phyloP scores from a whole-genome alignment of 495 filamentous ascomycete species.

The Penicillium daleae region DNA sequence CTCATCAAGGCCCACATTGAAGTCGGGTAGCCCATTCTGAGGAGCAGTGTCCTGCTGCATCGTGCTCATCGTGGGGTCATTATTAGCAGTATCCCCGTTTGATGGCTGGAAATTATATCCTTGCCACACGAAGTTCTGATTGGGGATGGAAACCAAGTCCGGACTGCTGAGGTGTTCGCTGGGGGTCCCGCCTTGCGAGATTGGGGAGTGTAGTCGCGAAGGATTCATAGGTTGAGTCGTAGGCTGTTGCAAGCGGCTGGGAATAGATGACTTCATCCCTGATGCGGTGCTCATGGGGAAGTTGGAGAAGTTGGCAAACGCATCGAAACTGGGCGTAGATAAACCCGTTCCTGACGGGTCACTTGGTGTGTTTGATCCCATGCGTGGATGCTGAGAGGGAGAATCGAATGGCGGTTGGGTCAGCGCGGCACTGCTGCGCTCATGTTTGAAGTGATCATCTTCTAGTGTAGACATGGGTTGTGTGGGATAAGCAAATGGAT shows the following conservation, averaged over 20 bases:
- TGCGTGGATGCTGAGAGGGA: constrained; percentile 14
- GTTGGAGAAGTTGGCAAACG: constrained; percentile 33
- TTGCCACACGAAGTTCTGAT: constrained; percentile 52
- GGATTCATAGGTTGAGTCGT: constrained; percentile 30
- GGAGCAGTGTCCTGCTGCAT: constrained; percentile 27
- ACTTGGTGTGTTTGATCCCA: constrained; percentile 26
- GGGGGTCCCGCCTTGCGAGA: constrained; percentile 39
- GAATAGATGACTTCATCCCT: constrained; percentile 33
- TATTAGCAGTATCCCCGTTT: constrained; percentile 24
- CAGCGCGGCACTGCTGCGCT: constrained; percentile 18
- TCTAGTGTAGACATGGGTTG: constrained; percentile 75
- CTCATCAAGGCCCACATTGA: constrained; percentile 40
- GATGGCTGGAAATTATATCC: constrained; percentile 44
- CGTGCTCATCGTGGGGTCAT: constrained; percentile 1
- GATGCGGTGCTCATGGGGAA: constrained; percentile 29
- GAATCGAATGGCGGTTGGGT: constrained; percentile 26
- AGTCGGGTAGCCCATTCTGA: constrained; percentile 26
- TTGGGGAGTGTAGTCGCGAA: constrained; percentile 41
- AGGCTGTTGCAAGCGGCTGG: constrained; percentile 33
- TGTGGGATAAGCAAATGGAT: constrained; percentile 89
- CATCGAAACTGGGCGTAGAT: constrained; percentile 34
- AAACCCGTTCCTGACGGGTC: constrained; percentile 24
- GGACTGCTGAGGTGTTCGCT: constrained; percentile 45
- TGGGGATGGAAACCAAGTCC: constrained; percentile 51
- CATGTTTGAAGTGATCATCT: constrained; percentile 51